phyloP scores from a whole-genome alignment of 306 rosid genomes.

The Purshia tridentata region DNA sequence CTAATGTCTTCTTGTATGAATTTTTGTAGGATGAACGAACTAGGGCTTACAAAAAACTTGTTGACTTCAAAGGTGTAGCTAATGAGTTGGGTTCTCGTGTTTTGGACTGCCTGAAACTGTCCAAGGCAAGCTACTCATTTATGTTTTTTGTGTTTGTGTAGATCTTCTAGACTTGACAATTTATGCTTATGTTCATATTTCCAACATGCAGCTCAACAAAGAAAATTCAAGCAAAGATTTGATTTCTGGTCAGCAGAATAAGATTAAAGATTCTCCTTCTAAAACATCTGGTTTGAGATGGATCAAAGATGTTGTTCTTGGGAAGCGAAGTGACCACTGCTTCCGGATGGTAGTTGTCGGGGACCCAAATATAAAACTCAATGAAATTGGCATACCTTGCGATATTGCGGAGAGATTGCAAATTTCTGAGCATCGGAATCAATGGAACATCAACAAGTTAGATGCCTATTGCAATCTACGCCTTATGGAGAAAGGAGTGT shows the following conservation, averaged over 20 bases:
- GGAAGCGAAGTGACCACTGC: conserved; percentile 81
- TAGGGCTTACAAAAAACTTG: conserved; percentile 64
- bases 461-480: conserved; percentile 52
- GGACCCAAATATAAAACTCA: conserved; percentile 77
- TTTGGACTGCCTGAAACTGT: conserved; percentile 75
- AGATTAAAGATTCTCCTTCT: conserved; percentile 61
- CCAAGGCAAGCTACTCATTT: conserved; percentile 61
- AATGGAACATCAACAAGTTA: conserved; percentile 57
- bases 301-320: conserved; percentile 92
- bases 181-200: conserved; percentile 38
- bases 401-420: conserved; percentile 78
- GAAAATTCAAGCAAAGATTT: conserved; percentile 52
- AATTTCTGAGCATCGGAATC: conserved; percentile 64
- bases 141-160: conserved; percentile 15
- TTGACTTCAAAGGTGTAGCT: conserved; percentile 78
- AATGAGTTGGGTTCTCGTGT: conserved; percentile 76
- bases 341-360: conserved; percentile 86
- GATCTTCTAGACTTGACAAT: conserved; percentile 17
- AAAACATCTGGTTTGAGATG: conserved; percentile 84
- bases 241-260: conserved; percentile 47
- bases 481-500: conserved; percentile 59
- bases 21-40: conserved; percentile 76
- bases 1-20: conserved; percentile 27
- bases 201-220: conserved; percentile 64
- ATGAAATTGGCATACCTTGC: conserved; percentile 80